Conservation (phyloP, 192 early-diverging fungal genomes). For the Podila horticola region DNA sequence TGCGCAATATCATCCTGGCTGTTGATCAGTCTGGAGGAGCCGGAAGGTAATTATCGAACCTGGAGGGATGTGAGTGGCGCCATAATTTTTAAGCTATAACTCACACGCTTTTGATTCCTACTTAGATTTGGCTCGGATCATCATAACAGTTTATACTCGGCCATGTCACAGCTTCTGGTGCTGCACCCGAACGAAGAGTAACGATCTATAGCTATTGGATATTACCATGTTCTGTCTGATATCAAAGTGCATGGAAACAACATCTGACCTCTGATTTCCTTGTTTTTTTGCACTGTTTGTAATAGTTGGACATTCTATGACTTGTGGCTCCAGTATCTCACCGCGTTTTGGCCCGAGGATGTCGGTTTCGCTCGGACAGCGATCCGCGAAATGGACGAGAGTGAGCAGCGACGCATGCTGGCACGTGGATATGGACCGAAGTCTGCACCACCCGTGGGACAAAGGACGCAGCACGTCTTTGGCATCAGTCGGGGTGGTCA, state of each 20-base stretch:
- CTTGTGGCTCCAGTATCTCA: constrained; percentile 44
- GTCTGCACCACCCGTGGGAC: background rate
- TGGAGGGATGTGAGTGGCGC: background rate
- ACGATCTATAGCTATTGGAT: background rate
- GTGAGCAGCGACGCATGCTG: constrained; percentile 15
- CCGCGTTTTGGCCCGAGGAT: constrained; percentile 52
- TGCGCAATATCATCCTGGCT: constrained; percentile 35
- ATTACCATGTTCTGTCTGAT: background rate
- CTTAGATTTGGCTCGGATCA: constrained; percentile 40
- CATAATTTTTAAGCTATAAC: background rate
- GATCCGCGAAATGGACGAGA: constrained; percentile 30
- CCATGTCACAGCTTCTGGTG: constrained; percentile 37
- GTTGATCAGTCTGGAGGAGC: constrained; percentile 43
- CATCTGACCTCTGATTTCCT: background rate
- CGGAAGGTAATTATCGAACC: constrained; percentile 15
- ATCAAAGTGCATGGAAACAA: background rate
- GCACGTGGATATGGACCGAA: background rate
- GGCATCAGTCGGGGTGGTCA: background rate
- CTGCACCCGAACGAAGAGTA: constrained; percentile 48
- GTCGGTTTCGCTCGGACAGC: constrained; percentile 23
- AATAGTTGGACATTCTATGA: constrained; percentile 38
- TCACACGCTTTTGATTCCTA: too few relatives aligned
- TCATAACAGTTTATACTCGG: constrained; percentile 41
- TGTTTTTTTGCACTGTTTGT: background rate
- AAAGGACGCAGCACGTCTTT: constrained; percentile 8